Evolutionary conservation across 352 stramenopile species (phyloP).

Genomic region (Phytophthora ramorum): DNA sequence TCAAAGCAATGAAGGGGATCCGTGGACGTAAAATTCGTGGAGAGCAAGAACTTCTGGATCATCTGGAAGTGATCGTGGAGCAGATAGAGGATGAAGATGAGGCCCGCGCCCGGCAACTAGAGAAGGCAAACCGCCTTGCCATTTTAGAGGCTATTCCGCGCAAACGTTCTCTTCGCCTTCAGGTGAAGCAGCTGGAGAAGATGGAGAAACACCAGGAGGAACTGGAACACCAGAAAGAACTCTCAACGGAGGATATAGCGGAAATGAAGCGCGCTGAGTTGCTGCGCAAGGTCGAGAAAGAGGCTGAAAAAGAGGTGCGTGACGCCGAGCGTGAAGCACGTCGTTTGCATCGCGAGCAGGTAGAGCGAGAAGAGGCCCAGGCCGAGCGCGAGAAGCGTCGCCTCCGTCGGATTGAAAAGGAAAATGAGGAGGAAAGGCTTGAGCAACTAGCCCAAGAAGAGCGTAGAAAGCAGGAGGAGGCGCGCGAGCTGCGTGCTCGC

Average conservation of each 20-base stretch:
- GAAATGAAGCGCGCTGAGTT: constrained; percentile 77
- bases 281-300: constrained; percentile 68
- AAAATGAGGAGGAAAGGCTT: constrained; percentile 53
- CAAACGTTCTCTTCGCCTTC: constrained; percentile 83
- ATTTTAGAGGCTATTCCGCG: constrained; percentile 87
- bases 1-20: constrained; percentile 63
- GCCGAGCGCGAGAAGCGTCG: constrained; percentile 65
- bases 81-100: constrained; percentile 74
- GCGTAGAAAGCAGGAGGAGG: constrained; percentile 57
- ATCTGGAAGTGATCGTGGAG: constrained; percentile 83
- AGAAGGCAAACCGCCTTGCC: constrained; percentile 78
- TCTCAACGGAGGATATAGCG: constrained; percentile 69
- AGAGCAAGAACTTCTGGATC: constrained; percentile 80
- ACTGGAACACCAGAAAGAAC: constrained; percentile 55
- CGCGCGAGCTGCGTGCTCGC: constrained; percentile 55
- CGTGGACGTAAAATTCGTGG: constrained; percentile 71
- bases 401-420: constrained; percentile 67
- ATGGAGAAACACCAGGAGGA: constrained; percentile 79
- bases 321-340: constrained; percentile 63
- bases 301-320: constrained; percentile 62
- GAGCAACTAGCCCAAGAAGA: constrained; percentile 51
- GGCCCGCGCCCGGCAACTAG: constrained; percentile 57
- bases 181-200: constrained; percentile 86
- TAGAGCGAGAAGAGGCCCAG: constrained; percentile 60
- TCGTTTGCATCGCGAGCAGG: constrained; percentile 54